These are phyloP conservation scores for Thymus mandschuricus DNA, from an alignment of 257 asterid species.

Conservation along the genomic window DNA sequence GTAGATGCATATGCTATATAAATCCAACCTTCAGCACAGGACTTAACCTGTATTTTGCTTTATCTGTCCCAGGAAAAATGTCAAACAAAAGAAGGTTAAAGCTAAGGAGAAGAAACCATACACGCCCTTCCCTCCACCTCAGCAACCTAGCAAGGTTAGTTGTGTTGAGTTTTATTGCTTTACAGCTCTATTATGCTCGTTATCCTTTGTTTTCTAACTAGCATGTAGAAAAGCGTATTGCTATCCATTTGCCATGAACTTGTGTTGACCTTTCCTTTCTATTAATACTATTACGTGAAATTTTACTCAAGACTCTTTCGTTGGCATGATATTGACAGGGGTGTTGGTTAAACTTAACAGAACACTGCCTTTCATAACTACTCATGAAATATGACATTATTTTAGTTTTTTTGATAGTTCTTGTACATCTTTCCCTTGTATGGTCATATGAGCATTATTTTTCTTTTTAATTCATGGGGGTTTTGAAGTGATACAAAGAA, in stretches of 20 bases:
- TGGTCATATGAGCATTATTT: not conserved
- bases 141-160: constrained; percentile 90
- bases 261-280: not conserved
- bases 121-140: constrained; percentile 98
- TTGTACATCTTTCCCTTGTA: not conserved
- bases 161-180: constrained; percentile 4
- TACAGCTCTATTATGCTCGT: not conserved
- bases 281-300: not conserved
- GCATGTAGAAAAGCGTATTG: constrained; percentile 1
- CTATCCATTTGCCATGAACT: not conserved
- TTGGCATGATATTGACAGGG: not conserved
- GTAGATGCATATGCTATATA: constrained; percentile 12
- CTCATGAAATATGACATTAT: constrained; percentile 9
- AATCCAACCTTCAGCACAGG: constrained; percentile 5
- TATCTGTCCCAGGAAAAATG: constrained; percentile 70
- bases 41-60: constrained; percentile 22
- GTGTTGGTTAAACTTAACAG: not conserved
- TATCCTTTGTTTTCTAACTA: not conserved
- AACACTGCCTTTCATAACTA: not conserved
- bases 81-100: constrained; percentile 82
- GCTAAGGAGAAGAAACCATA: constrained; percentile 82
- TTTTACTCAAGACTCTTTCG: not conserved
- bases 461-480: not conserved
- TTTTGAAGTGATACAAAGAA: constrained; percentile 55
- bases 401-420: not conserved